Conservation (phyloP, 2,329 filamentous ascomycete genomes). For the Zymoseptoria crescenta region DNA sequence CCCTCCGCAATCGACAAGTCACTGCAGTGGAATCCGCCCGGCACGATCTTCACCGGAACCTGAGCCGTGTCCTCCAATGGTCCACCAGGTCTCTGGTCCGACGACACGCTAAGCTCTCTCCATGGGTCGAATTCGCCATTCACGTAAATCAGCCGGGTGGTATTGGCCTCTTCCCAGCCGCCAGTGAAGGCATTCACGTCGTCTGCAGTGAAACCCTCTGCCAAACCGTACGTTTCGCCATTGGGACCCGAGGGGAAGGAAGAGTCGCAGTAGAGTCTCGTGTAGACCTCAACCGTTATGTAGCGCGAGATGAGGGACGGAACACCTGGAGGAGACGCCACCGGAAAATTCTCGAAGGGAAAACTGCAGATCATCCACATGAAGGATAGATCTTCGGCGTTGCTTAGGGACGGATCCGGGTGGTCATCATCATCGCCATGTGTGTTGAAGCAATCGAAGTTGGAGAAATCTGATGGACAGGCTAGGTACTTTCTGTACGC, state of each 20-base stretch:
- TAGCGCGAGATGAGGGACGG: constrained; percentile 47
- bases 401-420: constrained; percentile 42
- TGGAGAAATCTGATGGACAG: constrained; percentile 40
- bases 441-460: constrained; percentile 46
- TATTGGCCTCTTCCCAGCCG: constrained; percentile 50
- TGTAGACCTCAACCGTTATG: constrained; percentile 38
- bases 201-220: constrained; percentile 40
- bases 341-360: constrained; percentile 51
- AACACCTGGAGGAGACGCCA: constrained; percentile 40
- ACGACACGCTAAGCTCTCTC: constrained; percentile 47
- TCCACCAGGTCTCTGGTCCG: constrained; percentile 47
- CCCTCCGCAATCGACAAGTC: constrained; percentile 45
- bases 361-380: constrained; percentile 57
- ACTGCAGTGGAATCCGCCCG: constrained; percentile 48
- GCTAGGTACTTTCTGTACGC: too few relatives aligned
- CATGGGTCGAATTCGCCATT: constrained; percentile 56
- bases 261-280: constrained; percentile 47
- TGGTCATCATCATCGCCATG: constrained; percentile 45
- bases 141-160: constrained; percentile 49
- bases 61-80: constrained; percentile 41
- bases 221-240: constrained; percentile 42
- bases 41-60: constrained; percentile 47
- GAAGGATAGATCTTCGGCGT: constrained; percentile 47
- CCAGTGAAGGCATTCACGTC: constrained; percentile 47
- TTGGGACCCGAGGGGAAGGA: constrained; percentile 46